Conservation (phyloP, 495 filamentous ascomycete species). For the Chaetomium tenue region DNA sequence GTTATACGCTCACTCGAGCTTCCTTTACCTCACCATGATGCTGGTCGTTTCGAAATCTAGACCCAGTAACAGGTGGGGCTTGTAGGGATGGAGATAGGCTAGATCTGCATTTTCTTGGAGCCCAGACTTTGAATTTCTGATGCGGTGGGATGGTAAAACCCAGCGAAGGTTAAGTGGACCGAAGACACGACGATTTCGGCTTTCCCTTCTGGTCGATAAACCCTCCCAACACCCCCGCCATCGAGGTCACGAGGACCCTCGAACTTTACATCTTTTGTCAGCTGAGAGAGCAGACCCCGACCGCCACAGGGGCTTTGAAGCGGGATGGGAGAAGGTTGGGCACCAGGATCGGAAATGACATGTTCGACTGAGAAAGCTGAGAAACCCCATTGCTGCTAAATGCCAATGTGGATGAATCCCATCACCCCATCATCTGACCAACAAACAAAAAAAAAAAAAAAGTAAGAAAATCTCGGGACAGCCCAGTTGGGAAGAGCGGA, state of each 20-base stretch:
- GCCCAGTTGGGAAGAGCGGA: neutral
- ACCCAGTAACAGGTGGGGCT: slow-evolving; percentile 3
- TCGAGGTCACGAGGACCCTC: slow-evolving; percentile 8
- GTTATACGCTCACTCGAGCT: neutral
- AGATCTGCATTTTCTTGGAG: slow-evolving; percentile 13
- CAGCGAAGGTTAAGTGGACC: neutral
- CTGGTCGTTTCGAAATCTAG: neutral
- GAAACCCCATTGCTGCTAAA: neutral
- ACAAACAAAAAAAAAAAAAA: too few relatives aligned
- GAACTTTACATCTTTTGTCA: neutral
- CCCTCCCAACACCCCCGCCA: slow-evolving; percentile 1
- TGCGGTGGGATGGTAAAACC: neutral
- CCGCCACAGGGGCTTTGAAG: neutral
- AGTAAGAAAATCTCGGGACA: neutral
- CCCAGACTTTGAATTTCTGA: slow-evolving; percentile 1
- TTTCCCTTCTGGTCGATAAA: slow-evolving; percentile 1
- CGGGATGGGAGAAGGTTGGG: neutral
- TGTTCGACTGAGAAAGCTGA: neutral
- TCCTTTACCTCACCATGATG: neutral
- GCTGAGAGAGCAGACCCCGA: neutral
- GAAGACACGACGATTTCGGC: neutral
- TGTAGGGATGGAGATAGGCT: neutral
- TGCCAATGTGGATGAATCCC: neutral
- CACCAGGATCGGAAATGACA: slow-evolving; percentile 2
- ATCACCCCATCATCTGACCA: neutral